Evolutionary conservation across 495 filamentous ascomycete genomes (phyloP), one percentile per base, ranked within the genome.

Genomic region (Penicillium longicatenatum): DNA sequence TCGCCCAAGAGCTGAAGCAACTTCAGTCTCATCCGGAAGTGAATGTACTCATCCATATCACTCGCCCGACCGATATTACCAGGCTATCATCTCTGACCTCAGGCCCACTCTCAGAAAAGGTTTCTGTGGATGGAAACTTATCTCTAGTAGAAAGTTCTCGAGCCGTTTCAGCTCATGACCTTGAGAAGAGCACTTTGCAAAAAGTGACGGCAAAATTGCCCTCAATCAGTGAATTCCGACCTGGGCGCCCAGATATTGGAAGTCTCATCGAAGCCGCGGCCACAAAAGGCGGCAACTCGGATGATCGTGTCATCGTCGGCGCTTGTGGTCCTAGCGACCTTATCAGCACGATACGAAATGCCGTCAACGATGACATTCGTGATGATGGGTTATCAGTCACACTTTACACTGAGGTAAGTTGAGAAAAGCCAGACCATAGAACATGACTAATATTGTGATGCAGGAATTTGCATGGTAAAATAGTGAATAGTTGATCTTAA

Each of bases 271-370:
- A 12, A 48, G 12, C 9, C 12, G 33, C 8, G 6, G 8, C 55
- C 41, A 16, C 45, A n/a, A 48, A 33, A 8, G 19, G 43, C 17
- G 17, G 42, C 26, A 21, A 16, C 20, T 3, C 20, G 3, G 37
- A 59, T 6, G 50, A 44, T 16, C 59, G 49, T 16, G 37, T 65
- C 31, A 58, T 59, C 0, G 49, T 65, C 4, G 62, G 54, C n/a
- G 58, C 54, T 16, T 65, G 62, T 39, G 62, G 62, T n/a, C 62
- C 62, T 19, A 54, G 19, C 4, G 33, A 61, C 1, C 57, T 62
- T 50, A 53, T 61, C 4, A 39, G 41, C 4, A 30, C 29, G 11
- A 53, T 52, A 16, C 54, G 51, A 41, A 29, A 52, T 16, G 55
- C 54, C 7, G 33, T 58, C 14, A 22, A 26, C 12, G n/a, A 43